Base-by-base conservation (phyloP, 441 rosid species). In the Mallotus japonicus region DNA sequence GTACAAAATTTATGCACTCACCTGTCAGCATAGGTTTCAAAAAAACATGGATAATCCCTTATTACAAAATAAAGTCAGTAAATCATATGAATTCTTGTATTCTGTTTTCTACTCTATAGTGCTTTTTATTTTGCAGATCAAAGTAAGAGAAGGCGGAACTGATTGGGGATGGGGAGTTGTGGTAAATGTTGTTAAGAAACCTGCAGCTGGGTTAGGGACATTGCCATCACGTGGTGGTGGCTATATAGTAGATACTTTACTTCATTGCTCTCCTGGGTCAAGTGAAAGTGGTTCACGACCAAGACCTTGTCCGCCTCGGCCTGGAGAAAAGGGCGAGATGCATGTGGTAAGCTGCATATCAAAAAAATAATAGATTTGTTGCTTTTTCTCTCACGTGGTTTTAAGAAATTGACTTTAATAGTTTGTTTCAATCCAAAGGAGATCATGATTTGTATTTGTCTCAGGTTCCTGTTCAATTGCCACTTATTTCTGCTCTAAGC, bases 161-260 rank as follows among this genome's bases (percentile, higher is more conserved):
- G 98, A 93, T 71, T 95, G 99, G 99, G 99, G 99, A 24, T 95
- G 98, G 99, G 98, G 97, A 77, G 97, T 95, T 76, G 99, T 89
- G 62, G 95, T 95, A 55, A 95, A 91, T 87, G 97, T 93, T 77
- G 89, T 95, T 10, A 95, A 91, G 80, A 91, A 85, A 74, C 74
- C 94, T 51, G 83, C 92, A 32, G 75, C 84, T 73, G 97, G 97
- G 51, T 69, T 75, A 66, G 87, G 88, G 67, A 67, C 89, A 5
- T 71, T 84, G 75, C 83, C 92, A 57, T 83, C 90, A 32, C 85
- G 87, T 28, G 93, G 87, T 78, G 84, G 89, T 54, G 90, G 88
- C 57, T 95, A 91, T 81, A 87, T 93, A 67, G 97, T 95, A 73
- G 99, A 95, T 85, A 95, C 94, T 55, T 81, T 93, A 75, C 99